Evolutionary conservation across 139 green algal species (phyloP).

Genomic region (Mesotaenium endlicherianum): DNA sequence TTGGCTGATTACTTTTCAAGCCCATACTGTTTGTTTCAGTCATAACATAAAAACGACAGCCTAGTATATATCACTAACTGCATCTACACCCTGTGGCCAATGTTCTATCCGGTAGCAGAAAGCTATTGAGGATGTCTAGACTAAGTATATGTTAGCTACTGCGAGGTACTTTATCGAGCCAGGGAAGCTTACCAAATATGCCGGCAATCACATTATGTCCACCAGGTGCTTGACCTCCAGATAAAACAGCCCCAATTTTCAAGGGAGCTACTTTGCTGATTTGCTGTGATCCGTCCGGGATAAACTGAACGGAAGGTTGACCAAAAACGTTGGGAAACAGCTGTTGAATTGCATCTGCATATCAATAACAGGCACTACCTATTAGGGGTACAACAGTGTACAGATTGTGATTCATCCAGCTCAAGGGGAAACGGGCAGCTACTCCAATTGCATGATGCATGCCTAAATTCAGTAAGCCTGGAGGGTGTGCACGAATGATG

Average conservation of each 20-base stretch:
- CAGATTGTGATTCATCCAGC: neutral
- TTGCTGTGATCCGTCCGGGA: neutral
- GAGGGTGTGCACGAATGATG: neutral
- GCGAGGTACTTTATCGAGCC: no score
- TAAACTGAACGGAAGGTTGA: slow-evolving; percentile 32
- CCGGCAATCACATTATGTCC: slow-evolving; percentile 74
- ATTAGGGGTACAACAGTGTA: slow-evolving; percentile 6
- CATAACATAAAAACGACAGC: no score
- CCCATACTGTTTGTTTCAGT: no score
- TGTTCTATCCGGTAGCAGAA: no score
- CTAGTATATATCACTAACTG: no score
- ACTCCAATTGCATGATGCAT: neutral
- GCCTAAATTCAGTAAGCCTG: neutral
- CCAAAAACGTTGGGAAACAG: slow-evolving; percentile 40
- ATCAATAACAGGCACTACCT: neutral
- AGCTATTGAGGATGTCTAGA: no score
- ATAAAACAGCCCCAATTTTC: slow-evolving; percentile 61
- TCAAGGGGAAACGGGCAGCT: neutral
- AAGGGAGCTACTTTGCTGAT: neutral
- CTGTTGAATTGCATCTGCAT: slow-evolving; percentile 21
- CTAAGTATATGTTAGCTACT: no score
- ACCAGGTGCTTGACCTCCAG: slow-evolving; percentile 64
- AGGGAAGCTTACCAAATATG: slow-evolving; percentile 61
- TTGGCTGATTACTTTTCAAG: no score
- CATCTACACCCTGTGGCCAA: no score